Evolutionary conservation across 768 basidiomycete species (phyloP), one percentile per base, ranked within the genome.

Genomic region (Calvatia gigantea): DNA sequence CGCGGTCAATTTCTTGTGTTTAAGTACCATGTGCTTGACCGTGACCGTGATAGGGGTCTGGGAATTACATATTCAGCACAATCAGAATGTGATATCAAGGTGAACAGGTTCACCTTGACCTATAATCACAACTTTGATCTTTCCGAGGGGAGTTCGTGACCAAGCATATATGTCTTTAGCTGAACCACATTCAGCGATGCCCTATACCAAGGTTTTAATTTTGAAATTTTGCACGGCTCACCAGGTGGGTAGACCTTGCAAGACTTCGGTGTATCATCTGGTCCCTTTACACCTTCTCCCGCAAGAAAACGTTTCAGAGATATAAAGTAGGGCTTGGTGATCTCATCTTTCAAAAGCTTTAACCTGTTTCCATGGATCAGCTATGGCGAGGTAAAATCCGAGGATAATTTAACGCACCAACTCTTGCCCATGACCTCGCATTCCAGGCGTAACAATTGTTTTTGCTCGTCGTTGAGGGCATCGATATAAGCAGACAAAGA

Each of bases 111-210:
- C 46, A 73, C 72, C 72, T 71, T 94, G 92, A 6, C 89, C 89
- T 51, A 98, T 79, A 56, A 97, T 92, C 46, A 97, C 92, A 25
- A 94, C 89, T 66, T 84, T 86, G 59, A 98, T 84, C 59, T 85
- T 83, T 11, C 89, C 87, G 14, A 97, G 73, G 2, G 92, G 91
- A 27, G 92, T 94, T 54, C 87, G 81, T 2, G 91, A 91, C 94
- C 94, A 98, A 11, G 91, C 79, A 67, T 97, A 97, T 53, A 97
- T 89, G 64, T 96, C 83, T 60, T 78, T 75, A 12, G 93, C 94
- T 62, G 25, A 15, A 31, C 37, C 35, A 38, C 38, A n/a, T 21
- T 32, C 27, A 52, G 8, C 31, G 19, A 23, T 17, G n/a, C n/a
- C 31, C 27, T 56, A 52, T 49, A n/a, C n/a, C n/a, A n/a, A n/a